Evolutionary conservation across 257 asterid species (phyloP).

Genomic region (Solanum peruvianum): DNA sequence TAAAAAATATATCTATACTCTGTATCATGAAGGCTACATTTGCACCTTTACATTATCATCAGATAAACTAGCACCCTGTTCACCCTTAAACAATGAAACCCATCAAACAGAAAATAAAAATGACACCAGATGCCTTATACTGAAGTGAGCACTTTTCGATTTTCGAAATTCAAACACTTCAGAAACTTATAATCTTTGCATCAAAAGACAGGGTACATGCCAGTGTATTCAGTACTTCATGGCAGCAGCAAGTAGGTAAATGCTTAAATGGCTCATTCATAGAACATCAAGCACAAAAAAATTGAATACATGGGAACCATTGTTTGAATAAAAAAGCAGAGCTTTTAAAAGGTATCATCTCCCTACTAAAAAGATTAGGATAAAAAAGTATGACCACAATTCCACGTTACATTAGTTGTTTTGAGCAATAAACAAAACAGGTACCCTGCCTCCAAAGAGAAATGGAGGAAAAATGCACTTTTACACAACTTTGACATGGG

Average conservation of each 20-base stretch:
- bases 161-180: not conserved
- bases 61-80: not conserved
- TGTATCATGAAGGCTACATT: not conserved
- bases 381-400: not conserved
- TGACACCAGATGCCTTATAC: not conserved
- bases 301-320: not conserved
- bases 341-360: not conserved
- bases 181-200: not conserved
- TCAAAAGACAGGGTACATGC: not conserved
- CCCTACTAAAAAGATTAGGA: not conserved
- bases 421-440: constrained; percentile 2
- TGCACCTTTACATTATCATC: too few relatives aligned
- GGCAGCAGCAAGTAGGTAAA: not conserved
- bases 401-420: not conserved
- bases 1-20: too few relatives aligned
- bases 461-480: constrained; percentile 9
- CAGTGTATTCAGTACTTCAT: not conserved
- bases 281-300: not conserved
- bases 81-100: not conserved
- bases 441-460: constrained; percentile 10
- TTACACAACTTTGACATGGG: constrained; percentile 33
- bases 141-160: too few relatives aligned
- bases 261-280: not conserved
- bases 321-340: not conserved
- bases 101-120: not conserved